Evolutionary conservation across 768 basidiomycete species (phyloP).

Genomic region (Tylopilus felleus): DNA sequence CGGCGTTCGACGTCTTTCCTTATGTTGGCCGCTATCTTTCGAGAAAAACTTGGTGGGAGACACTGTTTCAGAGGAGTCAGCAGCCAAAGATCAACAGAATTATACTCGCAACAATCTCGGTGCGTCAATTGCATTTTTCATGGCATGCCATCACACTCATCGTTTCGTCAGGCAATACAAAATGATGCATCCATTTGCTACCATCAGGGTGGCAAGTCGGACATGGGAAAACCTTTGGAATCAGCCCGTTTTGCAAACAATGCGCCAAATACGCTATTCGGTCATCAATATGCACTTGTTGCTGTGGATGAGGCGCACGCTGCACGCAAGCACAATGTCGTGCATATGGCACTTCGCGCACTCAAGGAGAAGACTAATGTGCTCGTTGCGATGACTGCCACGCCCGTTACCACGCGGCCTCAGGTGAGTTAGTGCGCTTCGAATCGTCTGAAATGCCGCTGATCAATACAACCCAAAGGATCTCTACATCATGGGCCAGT

Average conservation of each 20-base stretch:
- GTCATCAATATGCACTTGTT: background rate
- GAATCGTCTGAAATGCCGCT: background rate
- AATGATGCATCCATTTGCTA: background rate
- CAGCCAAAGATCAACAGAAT: background rate
- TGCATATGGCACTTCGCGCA: background rate
- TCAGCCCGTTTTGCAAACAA: background rate
- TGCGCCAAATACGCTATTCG: background rate
- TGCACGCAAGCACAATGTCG: background rate
- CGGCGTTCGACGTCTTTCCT: background rate
- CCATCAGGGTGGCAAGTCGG: background rate
- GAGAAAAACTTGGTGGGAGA: background rate
- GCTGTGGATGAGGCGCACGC: background rate
- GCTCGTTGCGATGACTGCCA: background rate
- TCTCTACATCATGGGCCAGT: background rate
- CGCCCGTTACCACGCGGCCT: background rate
- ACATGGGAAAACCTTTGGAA: background rate
- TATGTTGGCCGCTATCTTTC: background rate
- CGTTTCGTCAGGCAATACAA: background rate
- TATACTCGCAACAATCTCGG: background rate
- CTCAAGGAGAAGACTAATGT: background rate
- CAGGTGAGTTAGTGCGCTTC: background rate
- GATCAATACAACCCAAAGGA: background rate
- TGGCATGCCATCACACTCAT: background rate
- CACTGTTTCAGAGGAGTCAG: background rate
- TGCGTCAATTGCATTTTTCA: background rate